Base-by-base conservation (phyloP, 2,329 filamentous ascomycete genomes). In the Trichoderma endophyticum region DNA sequence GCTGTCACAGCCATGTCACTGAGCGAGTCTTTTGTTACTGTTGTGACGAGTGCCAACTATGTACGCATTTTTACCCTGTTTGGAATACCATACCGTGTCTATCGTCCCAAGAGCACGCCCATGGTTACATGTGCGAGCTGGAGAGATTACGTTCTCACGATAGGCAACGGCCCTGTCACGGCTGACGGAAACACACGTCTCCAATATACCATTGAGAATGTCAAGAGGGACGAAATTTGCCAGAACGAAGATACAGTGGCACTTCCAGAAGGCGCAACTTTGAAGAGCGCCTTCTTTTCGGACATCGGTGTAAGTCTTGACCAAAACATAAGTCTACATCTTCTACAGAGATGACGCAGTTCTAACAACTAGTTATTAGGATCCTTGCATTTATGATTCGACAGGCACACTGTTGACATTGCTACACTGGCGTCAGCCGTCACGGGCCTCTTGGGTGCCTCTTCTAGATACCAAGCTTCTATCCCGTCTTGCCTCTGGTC, bases 331-430 rank as follows among this genome's bases (percentile, higher is more conserved):
- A 24, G 3, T 28, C 3, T 11, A n/a, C 51, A 6, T 6, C 4
- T 36, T n/a, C 14, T 24, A 18, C n/a, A 28, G 15, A 12, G 21
- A 14, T 36, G 14, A 18, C 26, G 24, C 7, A 59, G 48, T 21
- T n/a, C 57, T 70, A 48, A 62, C 36, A 71, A 5, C 11, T 30
- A 24, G 4, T 28, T 74, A 12, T 59, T 18, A 94, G 91, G 95
- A 99, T 77, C 96, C 96, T 7, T 98, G 94, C 80, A 95, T 98
- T 72, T 99, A 98, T 81, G 96, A 98, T 81, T 94, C 93, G 6
- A 93, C 93, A 2, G 96, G 97, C 54, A 94, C 95, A 0, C 86
- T 99, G 1, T 87, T 98, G 14, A 92, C 95, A 2, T 87, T 98
- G 2, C 86, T 97, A 59, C 95, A 97, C 82, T 99, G 96, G 96